Conservation (phyloP, 305 asterid genomes). For the Petunia hybrid region DNA sequence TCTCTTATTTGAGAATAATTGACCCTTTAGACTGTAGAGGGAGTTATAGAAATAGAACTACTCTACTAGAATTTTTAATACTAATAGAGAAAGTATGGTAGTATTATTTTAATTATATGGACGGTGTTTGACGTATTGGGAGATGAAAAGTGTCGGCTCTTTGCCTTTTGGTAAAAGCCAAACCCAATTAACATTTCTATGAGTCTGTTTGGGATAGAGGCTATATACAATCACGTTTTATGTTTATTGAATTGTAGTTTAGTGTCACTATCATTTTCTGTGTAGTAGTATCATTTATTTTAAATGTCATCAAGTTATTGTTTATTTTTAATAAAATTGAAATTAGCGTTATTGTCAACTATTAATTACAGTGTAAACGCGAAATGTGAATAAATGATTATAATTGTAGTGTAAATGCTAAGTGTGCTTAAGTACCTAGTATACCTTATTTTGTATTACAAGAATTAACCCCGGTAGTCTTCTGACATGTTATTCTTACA, state of each 20-base stretch:
- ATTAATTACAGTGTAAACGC: not conserved
- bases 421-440: too few relatives aligned
- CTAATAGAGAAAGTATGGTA: not conserved
- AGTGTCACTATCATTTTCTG: not conserved
- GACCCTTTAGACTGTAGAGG: slow-evolving; percentile 42
- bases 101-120: slow-evolving; percentile 21
- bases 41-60: not conserved
- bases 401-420: too few relatives aligned
- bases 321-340: not conserved
- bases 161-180: slow-evolving; percentile 33
- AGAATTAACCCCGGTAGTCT: not conserved
- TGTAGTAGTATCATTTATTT: not conserved
- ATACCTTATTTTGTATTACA: not conserved
- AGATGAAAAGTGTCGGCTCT: slow-evolving; percentile 63
- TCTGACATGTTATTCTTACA: not conserved
- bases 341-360: not conserved
- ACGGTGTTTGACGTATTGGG: slow-evolving; percentile 39
- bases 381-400: not conserved
- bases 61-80: not conserved
- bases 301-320: not conserved
- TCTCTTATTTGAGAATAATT: slow-evolving; percentile 47
- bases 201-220: too few relatives aligned
- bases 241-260: not conserved
- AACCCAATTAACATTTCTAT: not conserved
- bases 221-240: not conserved